These are phyloP conservation scores for Colletotrichum sp. DNA, from an alignment of 2,329 filamentous ascomycete genomes.

Conservation along the genomic window DNA sequence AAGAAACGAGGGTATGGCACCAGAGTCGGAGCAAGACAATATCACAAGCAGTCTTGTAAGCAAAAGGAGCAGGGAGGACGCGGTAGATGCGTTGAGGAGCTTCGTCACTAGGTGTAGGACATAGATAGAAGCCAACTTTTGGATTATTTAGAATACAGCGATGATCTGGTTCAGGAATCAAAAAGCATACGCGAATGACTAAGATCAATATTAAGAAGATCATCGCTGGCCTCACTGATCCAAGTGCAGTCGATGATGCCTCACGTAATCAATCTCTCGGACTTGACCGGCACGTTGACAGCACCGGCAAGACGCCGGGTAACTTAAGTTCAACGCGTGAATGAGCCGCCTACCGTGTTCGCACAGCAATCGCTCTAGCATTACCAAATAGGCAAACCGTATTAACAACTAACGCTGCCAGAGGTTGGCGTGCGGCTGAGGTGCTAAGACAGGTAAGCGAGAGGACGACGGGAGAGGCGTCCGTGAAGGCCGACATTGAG, in stretches of 20 bases:
- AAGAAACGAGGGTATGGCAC: conserved; percentile 62
- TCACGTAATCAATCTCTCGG: background rate
- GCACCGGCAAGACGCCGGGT: background rate
- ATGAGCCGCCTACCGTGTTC: background rate
- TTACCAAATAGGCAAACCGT: background rate
- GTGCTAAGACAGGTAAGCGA: background rate
- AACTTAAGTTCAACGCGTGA: background rate
- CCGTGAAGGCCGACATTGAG: background rate
- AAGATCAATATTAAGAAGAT: background rate
- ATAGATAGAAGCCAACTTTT: background rate
- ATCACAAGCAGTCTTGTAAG: conserved; percentile 47
- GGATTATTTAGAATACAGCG: background rate
- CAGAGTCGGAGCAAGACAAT: conserved; percentile 62
- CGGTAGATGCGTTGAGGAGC: conserved; percentile 43
- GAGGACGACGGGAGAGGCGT: background rate
- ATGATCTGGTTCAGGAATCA: background rate
- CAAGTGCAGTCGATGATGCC: background rate
- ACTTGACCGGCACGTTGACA: background rate
- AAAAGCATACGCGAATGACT: too few relatives aligned
- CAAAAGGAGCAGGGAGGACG: conserved; percentile 40
- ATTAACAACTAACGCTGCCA: background rate
- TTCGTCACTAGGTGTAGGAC: background rate
- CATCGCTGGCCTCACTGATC: background rate
- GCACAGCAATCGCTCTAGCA: too few relatives aligned
- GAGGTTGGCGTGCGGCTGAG: background rate